Conservation (phyloP, 306 rosid species). For the Elaeagnus macrophylla region DNA sequence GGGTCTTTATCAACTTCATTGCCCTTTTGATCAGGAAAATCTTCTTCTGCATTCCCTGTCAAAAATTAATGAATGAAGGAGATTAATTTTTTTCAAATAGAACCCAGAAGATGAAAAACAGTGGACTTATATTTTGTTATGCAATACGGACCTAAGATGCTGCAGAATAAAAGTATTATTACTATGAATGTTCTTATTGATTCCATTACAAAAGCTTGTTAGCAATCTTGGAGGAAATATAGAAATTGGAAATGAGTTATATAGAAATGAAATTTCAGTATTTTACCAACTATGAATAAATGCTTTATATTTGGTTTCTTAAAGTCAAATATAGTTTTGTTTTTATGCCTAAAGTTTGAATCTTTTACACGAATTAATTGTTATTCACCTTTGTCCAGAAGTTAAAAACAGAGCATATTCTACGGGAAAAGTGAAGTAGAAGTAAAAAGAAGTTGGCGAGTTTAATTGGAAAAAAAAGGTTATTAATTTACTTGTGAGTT, state of each 20-base stretch:
- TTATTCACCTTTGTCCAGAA: conserved; percentile 7
- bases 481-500: background rate
- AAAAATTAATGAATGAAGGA: background rate
- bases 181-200: conserved; percentile 10
- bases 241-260: background rate
- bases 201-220: conserved; percentile 37
- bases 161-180: conserved; percentile 22
- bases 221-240: background rate
- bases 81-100: background rate
- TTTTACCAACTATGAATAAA: background rate
- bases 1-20: conserved; percentile 28
- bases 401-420: background rate
- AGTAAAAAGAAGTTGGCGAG: conserved; percentile 23
- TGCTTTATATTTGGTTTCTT: conserved; percentile 8
- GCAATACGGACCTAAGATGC: conserved; percentile 27
- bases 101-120: background rate
- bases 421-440: conserved; percentile 5
- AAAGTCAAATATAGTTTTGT: background rate
- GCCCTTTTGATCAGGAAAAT: conserved; percentile 11
- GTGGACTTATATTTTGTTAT: background rate
- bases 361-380: background rate
- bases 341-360: conserved; percentile 3
- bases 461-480: conserved; percentile 13
- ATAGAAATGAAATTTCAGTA: too few relatives aligned
- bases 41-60: conserved; percentile 42